A percentile compares a stretch with the other conserved stretches of the same genome.
Conservation (phyloP, 257 asterid genomes). For the Solanum ossicruentum region DNA sequence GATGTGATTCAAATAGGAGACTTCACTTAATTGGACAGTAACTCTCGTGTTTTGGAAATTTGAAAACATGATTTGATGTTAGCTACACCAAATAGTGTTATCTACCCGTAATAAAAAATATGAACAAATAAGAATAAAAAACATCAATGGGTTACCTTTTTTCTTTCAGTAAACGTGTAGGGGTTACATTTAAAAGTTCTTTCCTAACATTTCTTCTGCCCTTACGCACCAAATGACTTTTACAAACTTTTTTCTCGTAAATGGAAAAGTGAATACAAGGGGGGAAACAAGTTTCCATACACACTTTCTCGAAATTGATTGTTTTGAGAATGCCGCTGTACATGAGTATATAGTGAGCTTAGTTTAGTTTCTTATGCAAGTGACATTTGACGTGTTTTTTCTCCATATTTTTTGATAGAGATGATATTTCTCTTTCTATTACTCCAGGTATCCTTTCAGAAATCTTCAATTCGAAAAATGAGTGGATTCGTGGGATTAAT, state of each 20-base stretch:
- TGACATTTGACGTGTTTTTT: not conserved
- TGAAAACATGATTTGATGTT: not conserved
- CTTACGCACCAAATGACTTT: not conserved
- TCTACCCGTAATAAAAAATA: not conserved
- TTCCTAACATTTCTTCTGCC: not conserved
- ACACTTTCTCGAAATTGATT: not conserved
- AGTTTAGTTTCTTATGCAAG: not conserved
- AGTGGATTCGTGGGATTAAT: constrained; percentile 37
- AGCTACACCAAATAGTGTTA: not conserved
- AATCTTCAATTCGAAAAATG: constrained; percentile 24
- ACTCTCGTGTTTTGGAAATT: not conserved
- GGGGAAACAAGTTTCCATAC: not conserved
- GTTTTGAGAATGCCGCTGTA: not conserved
- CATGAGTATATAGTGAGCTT: not conserved
- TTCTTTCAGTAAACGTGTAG: not conserved
- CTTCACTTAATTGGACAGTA: not conserved
- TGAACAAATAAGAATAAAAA: not conserved
- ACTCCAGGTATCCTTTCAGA: constrained; percentile 49
- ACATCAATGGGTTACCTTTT: not conserved
- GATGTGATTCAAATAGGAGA: not conserved
- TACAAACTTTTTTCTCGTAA: not conserved
- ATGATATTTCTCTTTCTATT: constrained; percentile 4
- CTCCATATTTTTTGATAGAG: not conserved
- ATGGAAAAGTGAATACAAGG: not conserved
- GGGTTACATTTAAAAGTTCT: not conserved